A percentile compares a stretch with the other conserved stretches of the same genome.
phyloP scores from a whole-genome alignment of 257 asterid species.

The Solanum ossicruentum region DNA sequence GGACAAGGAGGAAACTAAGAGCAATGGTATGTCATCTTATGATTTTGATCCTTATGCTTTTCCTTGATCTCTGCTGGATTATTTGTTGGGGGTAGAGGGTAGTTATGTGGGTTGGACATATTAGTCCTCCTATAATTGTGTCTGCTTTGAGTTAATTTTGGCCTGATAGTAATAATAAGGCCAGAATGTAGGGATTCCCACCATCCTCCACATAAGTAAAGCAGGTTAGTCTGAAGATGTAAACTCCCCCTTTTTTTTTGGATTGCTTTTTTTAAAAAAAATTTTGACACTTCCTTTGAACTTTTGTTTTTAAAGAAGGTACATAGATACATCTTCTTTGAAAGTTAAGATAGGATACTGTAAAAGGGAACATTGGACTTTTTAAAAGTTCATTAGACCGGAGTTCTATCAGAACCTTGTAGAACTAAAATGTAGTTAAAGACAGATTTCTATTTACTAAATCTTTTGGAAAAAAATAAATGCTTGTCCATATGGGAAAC shows the following conservation, averaged over 20 bases:
- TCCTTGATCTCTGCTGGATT: not conserved
- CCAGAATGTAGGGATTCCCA: not conserved
- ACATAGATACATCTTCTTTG: not conserved
- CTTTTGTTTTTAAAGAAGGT: not conserved
- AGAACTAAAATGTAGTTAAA: not conserved
- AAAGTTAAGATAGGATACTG: not conserved
- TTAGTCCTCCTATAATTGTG: not conserved
- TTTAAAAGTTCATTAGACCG: not conserved
- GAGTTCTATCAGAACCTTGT: not conserved
- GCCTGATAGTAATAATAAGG: not conserved
- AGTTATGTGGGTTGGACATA: not conserved
- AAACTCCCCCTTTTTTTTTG: not conserved
- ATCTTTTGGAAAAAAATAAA: not conserved
- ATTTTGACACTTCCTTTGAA: not conserved
- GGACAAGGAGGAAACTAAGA: constrained; percentile 56
- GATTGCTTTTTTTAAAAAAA: too few relatives aligned
- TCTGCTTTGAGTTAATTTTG: not conserved
- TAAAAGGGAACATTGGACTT: not conserved
- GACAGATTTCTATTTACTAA: not conserved
- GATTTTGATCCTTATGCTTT: not conserved
- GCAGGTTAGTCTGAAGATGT: not conserved
- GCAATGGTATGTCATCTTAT: constrained; percentile 29
- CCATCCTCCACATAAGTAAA: not conserved
- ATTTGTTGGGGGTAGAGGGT: not conserved
- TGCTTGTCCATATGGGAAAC: not conserved